Conservation (phyloP, 768 basidiomycete genomes). For the Boletus huronensis region DNA sequence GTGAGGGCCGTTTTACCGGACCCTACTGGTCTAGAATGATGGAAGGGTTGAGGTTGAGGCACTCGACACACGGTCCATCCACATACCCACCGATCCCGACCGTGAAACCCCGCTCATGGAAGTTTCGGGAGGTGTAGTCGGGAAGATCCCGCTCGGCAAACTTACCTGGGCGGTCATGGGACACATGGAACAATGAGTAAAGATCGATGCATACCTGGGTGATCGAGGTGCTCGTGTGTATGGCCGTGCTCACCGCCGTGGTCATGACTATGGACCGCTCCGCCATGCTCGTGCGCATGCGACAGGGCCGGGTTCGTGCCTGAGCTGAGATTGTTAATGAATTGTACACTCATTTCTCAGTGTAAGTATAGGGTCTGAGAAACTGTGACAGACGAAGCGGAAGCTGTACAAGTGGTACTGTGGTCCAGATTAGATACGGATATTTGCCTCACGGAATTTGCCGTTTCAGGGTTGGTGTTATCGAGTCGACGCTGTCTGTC, state of each 20-base stretch:
- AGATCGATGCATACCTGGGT: slow-evolving; percentile 58
- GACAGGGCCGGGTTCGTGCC: slow-evolving; percentile 31
- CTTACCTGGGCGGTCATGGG: slow-evolving; percentile 56
- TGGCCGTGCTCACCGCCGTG: slow-evolving; percentile 85
- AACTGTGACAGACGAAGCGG: background rate
- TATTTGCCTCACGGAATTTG: slow-evolving; percentile 4
- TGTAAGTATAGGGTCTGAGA: background rate
- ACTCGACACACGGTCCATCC: background rate
- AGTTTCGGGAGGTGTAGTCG: slow-evolving; percentile 79
- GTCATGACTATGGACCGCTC: slow-evolving; percentile 43
- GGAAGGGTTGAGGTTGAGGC: background rate
- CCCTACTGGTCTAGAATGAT: slow-evolving; percentile 78
- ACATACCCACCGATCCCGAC: slow-evolving; percentile 96
- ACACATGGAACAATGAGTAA: background rate
- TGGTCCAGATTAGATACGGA: slow-evolving; percentile 3
- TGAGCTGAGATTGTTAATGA: slow-evolving; percentile 65
- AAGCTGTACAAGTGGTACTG: no score
- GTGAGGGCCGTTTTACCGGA: slow-evolving; percentile 96
- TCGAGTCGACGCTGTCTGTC: background rate
- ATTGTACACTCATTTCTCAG: slow-evolving; percentile 59
- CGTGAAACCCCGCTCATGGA: slow-evolving; percentile 91
- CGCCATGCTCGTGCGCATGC: slow-evolving; percentile 52
- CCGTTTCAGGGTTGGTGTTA: slow-evolving; percentile 1
- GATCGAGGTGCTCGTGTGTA: slow-evolving; percentile 89
- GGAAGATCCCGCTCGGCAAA: slow-evolving; percentile 91